phyloP scores from a whole-genome alignment of 495 filamentous ascomycete genomes.

The Immersiella caudata region DNA sequence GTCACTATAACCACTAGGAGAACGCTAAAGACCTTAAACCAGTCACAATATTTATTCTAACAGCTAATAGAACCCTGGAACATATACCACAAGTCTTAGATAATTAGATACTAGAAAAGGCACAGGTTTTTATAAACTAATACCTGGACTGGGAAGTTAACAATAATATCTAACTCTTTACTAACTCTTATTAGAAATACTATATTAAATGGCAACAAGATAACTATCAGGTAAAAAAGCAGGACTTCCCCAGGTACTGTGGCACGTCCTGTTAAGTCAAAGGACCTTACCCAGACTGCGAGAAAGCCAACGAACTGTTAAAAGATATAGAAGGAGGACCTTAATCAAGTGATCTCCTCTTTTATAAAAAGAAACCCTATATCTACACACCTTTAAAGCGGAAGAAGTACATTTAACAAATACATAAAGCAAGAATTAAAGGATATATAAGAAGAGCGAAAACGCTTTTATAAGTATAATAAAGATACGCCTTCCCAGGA shows the following conservation, averaged over 20 bases:
- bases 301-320: too few relatives aligned
- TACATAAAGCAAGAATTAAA: not conserved
- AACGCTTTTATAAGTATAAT: not conserved
- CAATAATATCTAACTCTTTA: too few relatives aligned
- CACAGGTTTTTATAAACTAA: too few relatives aligned
- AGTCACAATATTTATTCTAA: not conserved
- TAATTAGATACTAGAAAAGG: not conserved
- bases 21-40: not conserved
- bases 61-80: not conserved
- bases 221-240: not conserved
- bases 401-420: not conserved
- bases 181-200: not conserved
- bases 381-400: conserved; percentile 4
- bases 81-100: not conserved
- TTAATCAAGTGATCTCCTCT: not conserved
- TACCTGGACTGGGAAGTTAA: too few relatives aligned
- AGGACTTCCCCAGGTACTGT: not conserved
- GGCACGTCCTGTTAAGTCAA: too few relatives aligned
- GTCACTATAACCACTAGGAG: not conserved
- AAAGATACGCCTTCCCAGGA: not conserved
- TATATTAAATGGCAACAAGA: not conserved
- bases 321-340: not conserved
- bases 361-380: not conserved
- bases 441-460: not conserved
- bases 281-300: too few relatives aligned